These are phyloP conservation scores for Solanum neorickii DNA, from an alignment of 257 asterid genomes.

Conservation along the genomic window DNA sequence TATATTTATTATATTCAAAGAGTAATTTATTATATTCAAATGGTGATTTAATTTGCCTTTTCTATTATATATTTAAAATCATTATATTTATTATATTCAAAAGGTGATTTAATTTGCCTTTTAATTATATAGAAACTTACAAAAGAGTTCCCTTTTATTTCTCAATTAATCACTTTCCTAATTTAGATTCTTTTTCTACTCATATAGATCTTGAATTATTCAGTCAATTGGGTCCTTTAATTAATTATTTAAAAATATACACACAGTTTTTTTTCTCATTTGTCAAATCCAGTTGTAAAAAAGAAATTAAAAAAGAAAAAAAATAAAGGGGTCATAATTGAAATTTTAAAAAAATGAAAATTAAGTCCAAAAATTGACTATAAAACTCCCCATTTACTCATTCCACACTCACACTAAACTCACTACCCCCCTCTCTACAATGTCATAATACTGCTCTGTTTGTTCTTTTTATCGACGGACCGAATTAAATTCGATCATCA, in stretches of 20 bases:
- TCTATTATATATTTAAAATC: too few relatives aligned
- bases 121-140: background rate
- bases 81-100: too few relatives aligned
- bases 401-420: conserved; percentile 9
- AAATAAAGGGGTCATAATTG: background rate
- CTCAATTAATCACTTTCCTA: background rate
- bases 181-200: background rate
- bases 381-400: conserved; percentile 47
- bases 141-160: background rate
- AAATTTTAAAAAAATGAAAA: background rate
- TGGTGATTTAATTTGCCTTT: too few relatives aligned
- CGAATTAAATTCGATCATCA: background rate
- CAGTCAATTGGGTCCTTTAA: background rate
- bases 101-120: background rate
- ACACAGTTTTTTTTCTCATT: background rate
- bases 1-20: too few relatives aligned
- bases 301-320: background rate
- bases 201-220: background rate
- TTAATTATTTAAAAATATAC: background rate
- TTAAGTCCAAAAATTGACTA: conserved; percentile 30
- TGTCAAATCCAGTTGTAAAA: background rate
- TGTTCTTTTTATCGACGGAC: background rate
- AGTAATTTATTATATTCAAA: too few relatives aligned
- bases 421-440: conserved; percentile 9
- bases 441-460: conserved; percentile 29